phyloP scores from a whole-genome alignment of 2,329 filamentous ascomycete genomes.

The Trichoderma endophyticum region DNA sequence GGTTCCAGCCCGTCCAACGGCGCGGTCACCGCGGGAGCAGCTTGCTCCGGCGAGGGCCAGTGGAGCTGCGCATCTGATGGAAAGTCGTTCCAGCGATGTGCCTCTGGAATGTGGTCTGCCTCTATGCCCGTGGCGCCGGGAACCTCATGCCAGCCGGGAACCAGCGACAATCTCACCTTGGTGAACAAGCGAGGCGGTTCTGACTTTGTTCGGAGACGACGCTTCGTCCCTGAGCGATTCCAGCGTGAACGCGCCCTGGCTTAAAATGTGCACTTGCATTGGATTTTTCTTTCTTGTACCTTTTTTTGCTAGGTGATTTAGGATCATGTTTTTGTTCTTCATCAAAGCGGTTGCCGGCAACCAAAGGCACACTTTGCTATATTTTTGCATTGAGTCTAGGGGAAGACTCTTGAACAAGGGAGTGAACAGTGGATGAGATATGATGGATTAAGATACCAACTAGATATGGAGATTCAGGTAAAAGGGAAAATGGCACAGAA shows the following conservation, averaged over 20 bases:
- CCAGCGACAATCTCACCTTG: constrained; percentile 26
- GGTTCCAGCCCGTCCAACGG: background rate
- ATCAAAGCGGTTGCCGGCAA: constrained; percentile 5
- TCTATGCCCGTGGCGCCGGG: constrained; percentile 50
- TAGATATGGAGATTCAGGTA: background rate
- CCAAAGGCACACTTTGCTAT: background rate
- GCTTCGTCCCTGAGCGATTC: background rate
- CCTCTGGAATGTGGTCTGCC: constrained; percentile 54
- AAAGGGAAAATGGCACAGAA: background rate
- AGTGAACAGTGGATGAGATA: background rate
- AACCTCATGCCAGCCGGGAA: constrained; percentile 45
- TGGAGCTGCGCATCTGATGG: constrained; percentile 57
- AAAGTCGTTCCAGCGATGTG: constrained; percentile 59
- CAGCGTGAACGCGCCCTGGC: background rate
- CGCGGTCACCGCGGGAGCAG: constrained; percentile 34
- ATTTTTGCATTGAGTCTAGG: background rate
- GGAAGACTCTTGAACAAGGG: background rate
- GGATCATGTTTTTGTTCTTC: background rate
- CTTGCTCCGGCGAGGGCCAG: constrained; percentile 51
- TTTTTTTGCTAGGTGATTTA: background rate
- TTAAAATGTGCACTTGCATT: background rate
- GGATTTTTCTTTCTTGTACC: background rate
- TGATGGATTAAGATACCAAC: background rate
- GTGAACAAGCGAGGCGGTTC: constrained; percentile 2
- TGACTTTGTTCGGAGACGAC: background rate